Base-by-base conservation (phyloP, 768 basidiomycete genomes). In the Russula vinacea region DNA sequence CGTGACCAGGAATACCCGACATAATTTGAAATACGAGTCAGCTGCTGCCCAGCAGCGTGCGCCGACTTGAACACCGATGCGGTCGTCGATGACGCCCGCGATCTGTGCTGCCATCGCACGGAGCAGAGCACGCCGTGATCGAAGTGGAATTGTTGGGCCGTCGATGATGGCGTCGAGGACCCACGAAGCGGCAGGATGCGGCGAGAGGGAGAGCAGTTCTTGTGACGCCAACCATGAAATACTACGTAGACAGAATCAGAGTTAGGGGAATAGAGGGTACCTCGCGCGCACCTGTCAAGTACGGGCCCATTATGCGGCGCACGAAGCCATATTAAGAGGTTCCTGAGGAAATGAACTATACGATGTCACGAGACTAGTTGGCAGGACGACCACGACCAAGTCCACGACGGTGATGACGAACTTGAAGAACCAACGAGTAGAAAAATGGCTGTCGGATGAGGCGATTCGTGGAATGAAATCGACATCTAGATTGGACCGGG, bases 1-100 rank as follows among this genome's bases (percentile, higher is more conserved):
- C 33, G 9, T 22, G 22, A 5, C 37, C 29, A 42, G 17, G 22
- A 26, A 44, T 35, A 17, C 24, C 2, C 7, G 22, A 71, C 80
- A 24, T 65, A 94, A 94, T 79, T 90, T 94, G 68, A 97, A 81
- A 29, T 29, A 29, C 29, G 5, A 5, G 76, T 99, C 96, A 22
- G 90, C 87, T 65, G 83, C 85, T 1, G 81, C 84, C 29, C 29
- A 98, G 68, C 89, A 91, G 24, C 89, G 85, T 70, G 97, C 97
- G 5, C 84, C 91, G 0, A 98, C 86, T 53, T 93, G 82, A 70
- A 91, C 93, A 50, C 97, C 97, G 67, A 97, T 85, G 53, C 89
- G 85, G 73, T 98, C 93, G 72, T 95, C 89, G 7, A 90, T 90
- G 37, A 99, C 84, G 33, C 77, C 72, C 71, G 89, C 87, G 75